Conservation (phyloP, 225 moss, liverwort and hornwort genomes). For the Marchantia polymorpha region DNA sequence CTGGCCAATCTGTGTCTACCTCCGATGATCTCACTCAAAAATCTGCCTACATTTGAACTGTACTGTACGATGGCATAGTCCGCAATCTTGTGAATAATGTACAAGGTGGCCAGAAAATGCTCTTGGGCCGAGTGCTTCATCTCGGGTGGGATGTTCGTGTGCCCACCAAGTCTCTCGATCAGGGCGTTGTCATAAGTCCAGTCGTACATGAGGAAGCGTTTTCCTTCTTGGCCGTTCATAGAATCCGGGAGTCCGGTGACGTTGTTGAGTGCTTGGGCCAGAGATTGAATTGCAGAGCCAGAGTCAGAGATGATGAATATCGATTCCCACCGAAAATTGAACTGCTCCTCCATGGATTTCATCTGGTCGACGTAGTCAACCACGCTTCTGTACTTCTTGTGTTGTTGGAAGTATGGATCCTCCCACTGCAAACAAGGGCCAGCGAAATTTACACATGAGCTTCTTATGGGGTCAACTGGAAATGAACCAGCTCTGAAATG, state of each 20-base stretch:
- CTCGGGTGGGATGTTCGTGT: constrained; percentile 17
- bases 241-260: constrained; percentile 5
- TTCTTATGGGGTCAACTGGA: background rate
- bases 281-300: constrained; percentile 28
- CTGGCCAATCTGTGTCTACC: constrained; percentile 30
- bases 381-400: constrained; percentile 21
- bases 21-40: constrained; percentile 35
- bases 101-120: constrained; percentile 42
- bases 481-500: too few relatives aligned
- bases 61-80: constrained; percentile 44
- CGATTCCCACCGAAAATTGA: constrained; percentile 33
- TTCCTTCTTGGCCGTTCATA: constrained; percentile 8
- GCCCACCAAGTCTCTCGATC: constrained; percentile 31
- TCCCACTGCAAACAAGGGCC: constrained; percentile 7
- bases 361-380: constrained; percentile 31
- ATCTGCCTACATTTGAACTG: constrained; percentile 46
- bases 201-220: constrained; percentile 44
- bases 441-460: background rate
- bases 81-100: constrained; percentile 35
- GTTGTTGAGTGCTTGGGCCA: constrained; percentile 24
- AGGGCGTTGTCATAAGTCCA: constrained; percentile 33
- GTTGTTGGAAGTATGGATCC: constrained; percentile 31
- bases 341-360: constrained; percentile 30
- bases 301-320: constrained; percentile 45
- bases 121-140: constrained; percentile 33